Base-by-base conservation (phyloP, 2,329 filamentous ascomycete genomes). In the Gaeumannomyces tritici region DNA sequence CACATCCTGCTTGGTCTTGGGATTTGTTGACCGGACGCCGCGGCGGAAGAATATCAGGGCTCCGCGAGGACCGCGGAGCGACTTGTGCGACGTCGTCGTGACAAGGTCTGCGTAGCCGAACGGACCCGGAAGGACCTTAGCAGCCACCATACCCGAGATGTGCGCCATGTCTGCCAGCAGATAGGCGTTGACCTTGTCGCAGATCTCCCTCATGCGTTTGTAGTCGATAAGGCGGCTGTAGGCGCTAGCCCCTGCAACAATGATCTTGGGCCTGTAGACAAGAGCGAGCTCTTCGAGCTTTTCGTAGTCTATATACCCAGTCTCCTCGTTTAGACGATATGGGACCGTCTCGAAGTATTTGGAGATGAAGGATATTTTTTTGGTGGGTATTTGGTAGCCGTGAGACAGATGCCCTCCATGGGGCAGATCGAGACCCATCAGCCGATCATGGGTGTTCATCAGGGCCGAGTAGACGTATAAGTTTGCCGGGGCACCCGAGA, bases 281-380 rank as follows among this genome's bases (percentile, higher is more conserved):
- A 88, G 81, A 60, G 95, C 93, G 65, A 92, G 83, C 74, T 96
- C 87, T 76, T 96, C 93, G 62, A 99, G 84, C 73, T 89, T 89
- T 72, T 91, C 88, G 76, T 99, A 99, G 80, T 99, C 93, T 72
- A 99, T 99, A 69, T 93, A 82, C 64, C 95, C 95, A 7, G 93
- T 98, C 66, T 87, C 82, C 72, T 96, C 90, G 78, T 97, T 86
- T 62, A 98, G 84, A 64, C 91, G 88, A 81, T 99, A 99, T 6
- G 95, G 95, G 66, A 99, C 80, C 47, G 95, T 99, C 80, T 99
- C 95, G 74, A 99, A 99, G 80, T 99, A 99, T 74, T 96, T 98
- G 63, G 93, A 98, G 67, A 99, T 88, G 70, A 93, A 92, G n/a
- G 93, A 98, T 74, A 99, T 98, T 84, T 93, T 93, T 76, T 89